Base-by-base conservation (phyloP, 768 basidiomycete species). In the Suillus subaureus region DNA sequence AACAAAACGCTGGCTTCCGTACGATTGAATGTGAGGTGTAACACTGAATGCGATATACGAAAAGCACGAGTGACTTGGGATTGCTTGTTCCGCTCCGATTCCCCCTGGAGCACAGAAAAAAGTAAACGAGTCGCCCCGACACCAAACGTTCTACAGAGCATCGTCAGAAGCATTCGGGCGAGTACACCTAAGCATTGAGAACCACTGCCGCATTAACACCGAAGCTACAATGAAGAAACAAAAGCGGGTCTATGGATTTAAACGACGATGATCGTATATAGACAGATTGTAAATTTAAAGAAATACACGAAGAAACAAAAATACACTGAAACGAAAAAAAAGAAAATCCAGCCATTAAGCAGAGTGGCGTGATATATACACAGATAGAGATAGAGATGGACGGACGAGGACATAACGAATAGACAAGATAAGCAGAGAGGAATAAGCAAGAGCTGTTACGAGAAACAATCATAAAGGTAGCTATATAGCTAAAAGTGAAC, bases 361-460 rank as follows among this genome's bases (percentile, higher is more conserved):
- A 55, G 21, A 55, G 54, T 21, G 12, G 54, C 33, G 54, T 33
- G 54, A 55, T 55, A 16, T 55, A 11, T 31, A 18, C 52, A 55
- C 31, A 55, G 54, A 55, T 55, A 55, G 54, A 55, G 54, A 55
- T 55, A 35, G 54, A 55, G 54, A 35, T 55, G 21, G 12, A 55
- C 33, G 54, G 3, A 55, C 31, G 54, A 35, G 35, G 5, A n/a
- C 33, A n/a, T 3, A n/a, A n/a, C 33, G 21, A 55, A 55, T 55
- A 55, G 54, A 55, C 33, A 55, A 55, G 21, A 55, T 55, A 55
- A 13, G 31, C 12, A 55, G 35, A 55, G 31, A 55, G 12, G 21
- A 55, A 55, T 55, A 55, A 55, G 21, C 31, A 35, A 12, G 33
- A n/a, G 21, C 12, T 55, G 33, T 35, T 21, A 13, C 31, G 33